Conservation (phyloP, 192 early-diverging fungal species). For the Rhizoclosmatium globosum region DNA sequence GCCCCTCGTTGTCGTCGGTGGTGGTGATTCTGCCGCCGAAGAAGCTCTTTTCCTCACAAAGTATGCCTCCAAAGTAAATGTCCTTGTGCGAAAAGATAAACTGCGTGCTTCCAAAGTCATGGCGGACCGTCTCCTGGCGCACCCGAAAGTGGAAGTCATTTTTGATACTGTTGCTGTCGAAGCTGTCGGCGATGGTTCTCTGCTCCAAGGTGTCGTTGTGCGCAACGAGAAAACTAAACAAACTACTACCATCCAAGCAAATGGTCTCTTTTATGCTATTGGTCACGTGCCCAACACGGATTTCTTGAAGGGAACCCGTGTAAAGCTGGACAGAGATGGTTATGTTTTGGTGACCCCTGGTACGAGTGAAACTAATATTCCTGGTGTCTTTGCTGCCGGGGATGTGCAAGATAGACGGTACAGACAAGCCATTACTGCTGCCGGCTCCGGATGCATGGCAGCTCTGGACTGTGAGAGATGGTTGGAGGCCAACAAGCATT, state of each 20-base stretch:
- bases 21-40: conserved; percentile 91
- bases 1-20: conserved; percentile 90
- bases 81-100: conserved; percentile 89
- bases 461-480: conserved; percentile 95
- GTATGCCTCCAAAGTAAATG: conserved; percentile 90
- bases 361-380: conserved; percentile 78
- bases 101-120: conserved; percentile 96
- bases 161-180: conserved; percentile 86
- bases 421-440: conserved; percentile 94
- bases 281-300: conserved; percentile 87
- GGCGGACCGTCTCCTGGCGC: conserved; percentile 80
- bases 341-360: conserved; percentile 82
- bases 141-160: conserved; percentile 88
- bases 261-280: conserved; percentile 97
- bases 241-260: conserved; percentile 70
- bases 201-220: conserved; percentile 76
- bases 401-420: conserved; percentile 97
- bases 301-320: conserved; percentile 64
- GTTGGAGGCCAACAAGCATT: conserved; percentile 60
- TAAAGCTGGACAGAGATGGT: conserved; percentile 84
- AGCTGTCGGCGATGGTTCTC: conserved; percentile 83
- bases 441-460: conserved; percentile 98
- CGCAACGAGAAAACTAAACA: conserved; percentile 71
- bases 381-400: conserved; percentile 94
- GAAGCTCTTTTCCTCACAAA: conserved; percentile 96